Percentiles rank a stretch among this genome's conserved stretches.
These are phyloP conservation scores for Lactifluus hygrophoroides DNA, from an alignment of 768 basidiomycete genomes.

Conservation along the genomic window DNA sequence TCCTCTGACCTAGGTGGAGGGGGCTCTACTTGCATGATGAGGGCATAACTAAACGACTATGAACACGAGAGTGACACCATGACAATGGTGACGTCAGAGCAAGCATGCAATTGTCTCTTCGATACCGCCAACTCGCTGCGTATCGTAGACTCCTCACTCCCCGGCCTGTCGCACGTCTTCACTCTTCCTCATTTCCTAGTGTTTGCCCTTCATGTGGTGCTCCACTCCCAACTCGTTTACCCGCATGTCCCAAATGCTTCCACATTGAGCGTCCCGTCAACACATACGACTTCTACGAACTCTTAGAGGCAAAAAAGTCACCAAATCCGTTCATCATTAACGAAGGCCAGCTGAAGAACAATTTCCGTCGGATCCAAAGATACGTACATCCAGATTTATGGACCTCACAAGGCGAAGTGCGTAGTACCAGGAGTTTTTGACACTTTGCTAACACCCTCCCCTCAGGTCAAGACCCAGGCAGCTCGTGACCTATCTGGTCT, in stretches of 20 bases:
- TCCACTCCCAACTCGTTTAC: conserved; percentile 52
- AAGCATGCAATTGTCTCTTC: not conserved
- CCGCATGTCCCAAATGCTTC: conserved; percentile 69
- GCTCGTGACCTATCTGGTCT: conserved; percentile 63
- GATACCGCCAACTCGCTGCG: not conserved
- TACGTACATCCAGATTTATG: conserved; percentile 84
- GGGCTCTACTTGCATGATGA: conserved; percentile 7
- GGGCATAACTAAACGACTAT: not conserved
- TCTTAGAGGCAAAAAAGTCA: conserved; percentile 54
- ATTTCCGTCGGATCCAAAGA: conserved; percentile 65
- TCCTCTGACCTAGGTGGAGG: conserved; percentile 6
- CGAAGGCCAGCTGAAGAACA: conserved; percentile 44
- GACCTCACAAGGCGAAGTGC: conserved; percentile 55
- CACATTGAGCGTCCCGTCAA: conserved; percentile 49
- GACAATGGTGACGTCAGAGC: too few relatives aligned
- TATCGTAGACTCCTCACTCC: not conserved
- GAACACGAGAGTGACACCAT: not conserved
- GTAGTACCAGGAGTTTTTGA: not conserved
- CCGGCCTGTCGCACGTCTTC: not conserved
- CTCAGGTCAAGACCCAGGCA: conserved; percentile 45
- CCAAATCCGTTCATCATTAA: conserved; percentile 71
- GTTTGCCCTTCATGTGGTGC: conserved; percentile 57
- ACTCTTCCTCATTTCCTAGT: not conserved
- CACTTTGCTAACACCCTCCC: not conserved
- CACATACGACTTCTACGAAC: conserved; percentile 51